Conservation (phyloP, 176 grass and related monocot genomes). For the Chloris gayana region DNA sequence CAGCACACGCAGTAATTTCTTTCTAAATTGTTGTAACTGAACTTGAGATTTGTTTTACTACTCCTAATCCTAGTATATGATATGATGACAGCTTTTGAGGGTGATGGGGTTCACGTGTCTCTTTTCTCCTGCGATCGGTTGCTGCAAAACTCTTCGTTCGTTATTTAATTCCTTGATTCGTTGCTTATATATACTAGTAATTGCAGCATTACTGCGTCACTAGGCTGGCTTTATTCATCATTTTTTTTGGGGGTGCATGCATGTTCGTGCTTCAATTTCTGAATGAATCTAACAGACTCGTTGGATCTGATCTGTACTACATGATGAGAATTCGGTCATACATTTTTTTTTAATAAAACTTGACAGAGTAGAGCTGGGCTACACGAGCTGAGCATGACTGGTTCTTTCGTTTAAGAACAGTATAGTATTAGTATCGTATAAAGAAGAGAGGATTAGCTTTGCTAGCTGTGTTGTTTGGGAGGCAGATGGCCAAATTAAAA, state of each 20-base stretch:
- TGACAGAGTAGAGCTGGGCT: not conserved
- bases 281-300: not conserved
- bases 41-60: not conserved
- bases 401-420: too few relatives aligned
- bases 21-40: not conserved
- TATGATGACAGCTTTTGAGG: constrained; percentile 24
- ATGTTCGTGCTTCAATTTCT: not conserved
- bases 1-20: not conserved
- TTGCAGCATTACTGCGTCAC: too few relatives aligned
- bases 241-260: not conserved
- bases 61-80: too few relatives aligned
- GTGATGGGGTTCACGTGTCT: constrained; percentile 32
- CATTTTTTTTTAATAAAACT: not conserved
- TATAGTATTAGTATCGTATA: too few relatives aligned
- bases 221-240: not conserved
- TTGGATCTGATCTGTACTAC: constrained; percentile 15
- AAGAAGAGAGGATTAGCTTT: too few relatives aligned
- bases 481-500: not conserved
- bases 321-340: not conserved
- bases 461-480: not conserved
- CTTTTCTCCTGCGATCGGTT: not conserved
- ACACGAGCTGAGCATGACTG: too few relatives aligned
- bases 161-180: not conserved
- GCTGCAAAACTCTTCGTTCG: not conserved
- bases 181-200: not conserved